Evolutionary conservation across 441 rosid genomes (phyloP).

Genomic region (Euphorbia corollata): DNA sequence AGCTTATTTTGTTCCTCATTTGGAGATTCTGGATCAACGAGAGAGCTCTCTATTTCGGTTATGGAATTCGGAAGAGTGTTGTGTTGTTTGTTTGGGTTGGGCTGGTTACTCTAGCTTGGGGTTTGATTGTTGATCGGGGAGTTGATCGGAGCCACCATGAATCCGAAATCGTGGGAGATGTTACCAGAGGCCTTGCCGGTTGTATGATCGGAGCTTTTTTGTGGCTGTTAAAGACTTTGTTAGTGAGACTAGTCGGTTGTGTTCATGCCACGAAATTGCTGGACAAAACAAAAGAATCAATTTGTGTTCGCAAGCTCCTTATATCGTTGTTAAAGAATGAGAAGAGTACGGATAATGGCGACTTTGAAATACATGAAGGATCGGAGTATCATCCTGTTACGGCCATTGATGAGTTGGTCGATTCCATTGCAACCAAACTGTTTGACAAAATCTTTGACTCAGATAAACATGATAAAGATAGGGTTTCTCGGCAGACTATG

Average conservation of each 20-base stretch:
- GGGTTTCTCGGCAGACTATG: conserved; percentile 48
- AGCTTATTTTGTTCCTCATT: conserved; percentile 34
- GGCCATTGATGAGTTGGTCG: not conserved
- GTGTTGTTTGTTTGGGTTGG: conserved; percentile 41
- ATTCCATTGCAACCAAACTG: not conserved
- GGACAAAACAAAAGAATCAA: conserved; percentile 39
- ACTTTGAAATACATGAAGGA: not conserved
- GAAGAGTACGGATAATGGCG: not conserved
- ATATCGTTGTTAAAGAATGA: conserved; percentile 23
- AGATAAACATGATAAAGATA: conserved; percentile 24
- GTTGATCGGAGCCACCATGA: conserved; percentile 31
- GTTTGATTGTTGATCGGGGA: conserved; percentile 35
- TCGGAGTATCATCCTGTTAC: not conserved
- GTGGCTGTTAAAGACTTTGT: conserved; percentile 37
- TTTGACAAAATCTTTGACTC: not conserved
- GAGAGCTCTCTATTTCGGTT: conserved; percentile 51
- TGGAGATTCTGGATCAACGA: conserved; percentile 43
- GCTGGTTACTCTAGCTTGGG: conserved; percentile 48
- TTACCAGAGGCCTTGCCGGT: conserved; percentile 36
- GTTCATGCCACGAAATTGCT: conserved; percentile 34
- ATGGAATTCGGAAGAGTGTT: conserved; percentile 40
- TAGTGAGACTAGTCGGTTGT: conserved; percentile 32
- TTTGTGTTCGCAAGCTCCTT: conserved; percentile 37
- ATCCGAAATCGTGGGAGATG: conserved; percentile 24
- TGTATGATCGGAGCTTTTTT: conserved; percentile 34